Base-by-base conservation (phyloP, 2,329 filamentous ascomycete species). In the Cryphonectria naterciae region DNA sequence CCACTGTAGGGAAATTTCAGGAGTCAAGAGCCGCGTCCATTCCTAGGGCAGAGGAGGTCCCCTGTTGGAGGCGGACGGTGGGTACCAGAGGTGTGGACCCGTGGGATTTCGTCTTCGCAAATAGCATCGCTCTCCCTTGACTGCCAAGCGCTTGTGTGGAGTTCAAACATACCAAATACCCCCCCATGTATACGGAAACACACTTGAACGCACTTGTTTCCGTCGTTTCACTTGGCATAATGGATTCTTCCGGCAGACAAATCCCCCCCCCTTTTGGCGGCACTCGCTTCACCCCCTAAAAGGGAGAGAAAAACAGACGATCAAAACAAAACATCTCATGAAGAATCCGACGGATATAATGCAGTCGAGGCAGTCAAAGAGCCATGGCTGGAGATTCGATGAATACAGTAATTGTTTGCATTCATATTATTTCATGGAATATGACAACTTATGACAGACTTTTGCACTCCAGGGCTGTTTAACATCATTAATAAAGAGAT, bases 181-280 rank as follows among this genome's bases (percentile, higher is more conserved):
- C 28, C 28, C 37, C 37, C 37, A 39, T 39, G 11, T 37, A 6
- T 5, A 8, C 56, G 56, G 58, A 35, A 32, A 13, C 15, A 61
- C 17, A 19, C 3, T 19, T 22, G 19, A 6, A 39, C 39, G 58
- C 58, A 39, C 3, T 61, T 61, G 32, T 58, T 61, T 61, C 58
- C 58, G 39, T 39, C 32, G 32, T 61, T 61, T 61, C 35, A 58
- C 25, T 58, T 58, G 54, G 54, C 54, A 58, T 58, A 3, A 56
- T 28, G 22, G 11, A 19, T 58, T 58, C 19, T 3, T 58, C 15
- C 54, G 54, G 15, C 54, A 32, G 28, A 49, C 3, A 6, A 5
- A 49, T 32, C 32, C 32, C 32, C 32, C 43, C 52, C 15, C 32
- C 8, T 39, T 32, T 15, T 39, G 17, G 58, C 35, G 17, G 8